Evolutionary conservation across 441 rosid genomes (phyloP), one percentile per base, ranked within the genome.

Genomic region (Bruguiera hainesii): DNA sequence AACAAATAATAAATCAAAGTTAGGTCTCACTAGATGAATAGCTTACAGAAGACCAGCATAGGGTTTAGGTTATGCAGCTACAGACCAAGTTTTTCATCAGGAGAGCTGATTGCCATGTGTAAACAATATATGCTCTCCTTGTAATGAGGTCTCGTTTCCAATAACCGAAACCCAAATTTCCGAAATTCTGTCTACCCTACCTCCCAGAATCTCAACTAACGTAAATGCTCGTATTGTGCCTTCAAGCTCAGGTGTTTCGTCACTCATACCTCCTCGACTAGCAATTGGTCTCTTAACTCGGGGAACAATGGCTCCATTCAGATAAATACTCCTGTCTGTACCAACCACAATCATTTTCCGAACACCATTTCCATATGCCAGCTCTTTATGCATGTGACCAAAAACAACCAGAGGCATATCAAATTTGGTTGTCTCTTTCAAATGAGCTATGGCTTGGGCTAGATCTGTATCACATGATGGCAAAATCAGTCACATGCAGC

Each of bases 361-460:
- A 11, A 76, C 70, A 60, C 90, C 94, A 58, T 83, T 85, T 57
- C 93, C 82, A 30, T 79, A 31, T 56, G 87, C 84, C 63, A 90
- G 85, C 84, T 85, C 82, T 65, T 93, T 90, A 56, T 93, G 97
- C 98, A 89, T 90, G 85, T 93, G 98, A 30, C 97, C 96, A 63
- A 90, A 93, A 72, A 90, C 86, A 6, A 89, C 89, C 66, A 93
- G 78, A n/a, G 85, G 90, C 30, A 79, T 63, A 4, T 67, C 37
- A 62, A 84, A 25, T 4, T 76, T 74, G 1, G 79, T 70, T 16
- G 78, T 80, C 76, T 87, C 88, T 75, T 83, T 89, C 67, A 90
- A 56, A 80, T 60, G 81, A 55, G 82, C 74, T 70, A 90, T 65
- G 62, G 94, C 96, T 76, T 83, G 80, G 60, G 85, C 93, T 57